Base-by-base conservation (phyloP, 495 filamentous ascomycete species). In the Lasiosphaeris hirsuta region DNA sequence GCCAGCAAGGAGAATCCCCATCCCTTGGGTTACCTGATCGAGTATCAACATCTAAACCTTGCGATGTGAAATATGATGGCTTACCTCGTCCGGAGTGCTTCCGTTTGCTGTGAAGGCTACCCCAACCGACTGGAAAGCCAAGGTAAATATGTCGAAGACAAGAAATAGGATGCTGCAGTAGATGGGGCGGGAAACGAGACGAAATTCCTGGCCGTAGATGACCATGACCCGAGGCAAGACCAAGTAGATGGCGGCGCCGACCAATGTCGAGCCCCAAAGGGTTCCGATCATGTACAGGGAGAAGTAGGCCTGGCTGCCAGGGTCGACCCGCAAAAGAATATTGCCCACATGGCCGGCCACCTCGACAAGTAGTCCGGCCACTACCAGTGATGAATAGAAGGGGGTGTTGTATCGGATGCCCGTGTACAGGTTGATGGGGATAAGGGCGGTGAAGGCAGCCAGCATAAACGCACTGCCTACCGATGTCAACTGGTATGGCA, bases 271-370 rank as follows among this genome's bases (percentile, higher is more conserved):
- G 17, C 71, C 77, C 47, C 72, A 59, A 14, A 70, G 58, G 1
- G 69, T 76, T 38, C 75, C 77, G 10, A 72, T 44, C 48, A 79
- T 63, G 30, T 68, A 76, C 1, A 78, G 35, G 14, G 63, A 56
- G 23, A 76, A 73, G 35, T 46, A 59, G 11, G 54, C 49, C 23
- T 56, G 55, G 42, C 61, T 69, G 7, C 63, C 61, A 5, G 59
- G 60, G 51, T 68, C 58, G 37, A 40, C 53, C 30, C 61, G 60
- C 30, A 76, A 62, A 44, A 79, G 47, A 14, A 77, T 41, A 45
- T 71, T 66, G 4, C 69, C 75, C 23, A 71, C 60, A 54, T 78
- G 77, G 36, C 75, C 74, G 23, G 73, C 41, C 19, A 74, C 63
- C 23, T 77, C 74, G 5, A 75, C 48, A 2, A 69, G 59, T 10